These are phyloP conservation scores for Yamadazyma trypodendri DNA, from an alignment of 1,139 yeast species.

Conservation along the genomic window DNA sequence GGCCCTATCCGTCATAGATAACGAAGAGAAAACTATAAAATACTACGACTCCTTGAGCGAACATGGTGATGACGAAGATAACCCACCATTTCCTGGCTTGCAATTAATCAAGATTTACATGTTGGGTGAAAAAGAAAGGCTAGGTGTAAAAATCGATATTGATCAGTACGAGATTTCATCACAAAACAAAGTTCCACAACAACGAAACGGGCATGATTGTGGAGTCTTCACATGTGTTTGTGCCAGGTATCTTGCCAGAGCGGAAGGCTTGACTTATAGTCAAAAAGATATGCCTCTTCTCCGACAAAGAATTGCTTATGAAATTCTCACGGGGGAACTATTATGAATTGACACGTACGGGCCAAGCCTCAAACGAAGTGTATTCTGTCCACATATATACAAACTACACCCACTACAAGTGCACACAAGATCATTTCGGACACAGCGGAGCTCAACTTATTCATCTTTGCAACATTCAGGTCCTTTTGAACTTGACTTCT, in stretches of 20 bases:
- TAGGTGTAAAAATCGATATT: constrained; percentile 33
- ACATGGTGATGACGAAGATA: constrained; percentile 44
- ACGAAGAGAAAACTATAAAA: constrained; percentile 53
- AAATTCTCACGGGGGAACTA: constrained; percentile 24
- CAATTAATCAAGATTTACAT: constrained; percentile 58
- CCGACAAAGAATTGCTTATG: constrained; percentile 69
- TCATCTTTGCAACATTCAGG: no score
- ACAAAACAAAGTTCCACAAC: constrained; percentile 68
- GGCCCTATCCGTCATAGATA: constrained; percentile 84
- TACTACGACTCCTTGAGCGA: constrained; percentile 77
- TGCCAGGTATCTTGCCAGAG: constrained; percentile 58
- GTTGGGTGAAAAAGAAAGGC: constrained; percentile 52
- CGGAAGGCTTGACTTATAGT: constrained; percentile 48
- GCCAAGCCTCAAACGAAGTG: no score
- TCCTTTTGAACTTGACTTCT: no score
- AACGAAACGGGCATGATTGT: constrained; percentile 88
- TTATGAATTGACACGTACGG: no score
- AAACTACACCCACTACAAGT: no score
- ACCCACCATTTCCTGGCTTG: constrained; percentile 23
- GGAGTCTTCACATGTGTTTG: constrained; percentile 91
- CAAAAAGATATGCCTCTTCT: constrained; percentile 71
- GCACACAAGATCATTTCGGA: no score
- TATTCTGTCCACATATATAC: no score
- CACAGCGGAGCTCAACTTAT: no score
- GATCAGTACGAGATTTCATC: constrained; percentile 31